Base-by-base conservation (phyloP, 495 filamentous ascomycete genomes). In the Penicillium atrosanguineum region DNA sequence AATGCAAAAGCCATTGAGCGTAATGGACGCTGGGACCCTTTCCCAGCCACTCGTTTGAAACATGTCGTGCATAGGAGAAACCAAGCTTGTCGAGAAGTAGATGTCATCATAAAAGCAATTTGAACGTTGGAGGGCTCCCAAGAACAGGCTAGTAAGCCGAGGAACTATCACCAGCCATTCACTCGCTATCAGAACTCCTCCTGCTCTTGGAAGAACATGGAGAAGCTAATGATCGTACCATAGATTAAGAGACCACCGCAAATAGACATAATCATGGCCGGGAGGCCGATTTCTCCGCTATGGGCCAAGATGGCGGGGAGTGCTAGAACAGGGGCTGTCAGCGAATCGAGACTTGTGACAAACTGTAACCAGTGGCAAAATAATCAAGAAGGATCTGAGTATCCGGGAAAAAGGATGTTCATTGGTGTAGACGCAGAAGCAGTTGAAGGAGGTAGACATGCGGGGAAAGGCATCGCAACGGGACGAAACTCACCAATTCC, bases 181-280 rank as follows among this genome's bases (percentile, higher is more conserved):
- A 43, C 36, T 36, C 16, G 38, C 49, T n/a, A 55, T 70, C 56
- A 84, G 61, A 89, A 98, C 59, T 96, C 94, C 57, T 92, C 83
- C 74, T 97, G 89, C 68, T 97, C 91, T 69, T 91, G 86, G 80
- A 99, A 99, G 75, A 97, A 97, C 90, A 95, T 90, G 37, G 83
- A 86, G 73, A 99, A 99, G 69, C 85, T 91, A 68, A 97, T 94
- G 66, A 99, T 96, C 14, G 94, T 99, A 31, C 90, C 91, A 69
- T 99, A 99, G 60, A 97, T 97, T 69, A 99, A 70, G 38, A 96
- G 71, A 40, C 94, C 94, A 19, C 94, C 94, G 46, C 94, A 71
- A 59, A 97, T 88, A 26, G 86, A 92, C 94, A 99, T 97, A 68
- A 88, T 73, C 89, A 96, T 96, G 28, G 94, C 94, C n/a, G 88